Percentiles rank a stretch among this genome's conserved stretches.
phyloP scores from a whole-genome alignment of 139 green algal species.

The Haematococcus sp. region DNA sequence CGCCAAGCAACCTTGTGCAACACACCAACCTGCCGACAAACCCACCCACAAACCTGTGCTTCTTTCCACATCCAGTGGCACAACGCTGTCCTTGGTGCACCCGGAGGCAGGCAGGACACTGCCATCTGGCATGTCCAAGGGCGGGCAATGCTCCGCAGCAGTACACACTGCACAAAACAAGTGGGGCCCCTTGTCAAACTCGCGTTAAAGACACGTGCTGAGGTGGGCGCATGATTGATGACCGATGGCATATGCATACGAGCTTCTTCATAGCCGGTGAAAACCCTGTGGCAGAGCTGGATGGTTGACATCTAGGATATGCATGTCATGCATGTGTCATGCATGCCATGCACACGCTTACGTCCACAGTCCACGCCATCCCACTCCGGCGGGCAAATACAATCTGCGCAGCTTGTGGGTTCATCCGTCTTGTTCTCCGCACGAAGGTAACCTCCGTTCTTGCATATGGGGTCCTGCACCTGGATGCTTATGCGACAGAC shows the following conservation, averaged over 20 bases:
- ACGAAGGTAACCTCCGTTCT: conserved; percentile 55
- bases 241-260: no score
- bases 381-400: conserved; percentile 55
- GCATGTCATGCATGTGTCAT: neutral
- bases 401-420: conserved; percentile 49
- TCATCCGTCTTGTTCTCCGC: conserved; percentile 32
- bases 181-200: no score
- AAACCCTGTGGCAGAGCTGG: no score
- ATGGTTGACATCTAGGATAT: conserved; percentile 2
- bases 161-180: conserved; percentile 32
- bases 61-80: conserved; percentile 11
- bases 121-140: conserved; percentile 16
- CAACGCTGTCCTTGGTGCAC: conserved; percentile 15
- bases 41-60: conserved; percentile 19
- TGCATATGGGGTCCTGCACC: conserved; percentile 46
- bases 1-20: no score
- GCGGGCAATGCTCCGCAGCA: conserved; percentile 6
- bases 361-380: conserved; percentile 51
- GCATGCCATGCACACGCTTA: conserved; percentile 16
- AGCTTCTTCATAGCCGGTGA: no score
- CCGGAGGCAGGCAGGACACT: conserved; percentile 9
- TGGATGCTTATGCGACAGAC: conserved; percentile 30
- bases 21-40: no score
- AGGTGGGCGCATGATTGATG: no score
- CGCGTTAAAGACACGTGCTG: no score